Base-by-base conservation (phyloP, 345 rosid genomes). In the Eucalyptus melliodora region DNA sequence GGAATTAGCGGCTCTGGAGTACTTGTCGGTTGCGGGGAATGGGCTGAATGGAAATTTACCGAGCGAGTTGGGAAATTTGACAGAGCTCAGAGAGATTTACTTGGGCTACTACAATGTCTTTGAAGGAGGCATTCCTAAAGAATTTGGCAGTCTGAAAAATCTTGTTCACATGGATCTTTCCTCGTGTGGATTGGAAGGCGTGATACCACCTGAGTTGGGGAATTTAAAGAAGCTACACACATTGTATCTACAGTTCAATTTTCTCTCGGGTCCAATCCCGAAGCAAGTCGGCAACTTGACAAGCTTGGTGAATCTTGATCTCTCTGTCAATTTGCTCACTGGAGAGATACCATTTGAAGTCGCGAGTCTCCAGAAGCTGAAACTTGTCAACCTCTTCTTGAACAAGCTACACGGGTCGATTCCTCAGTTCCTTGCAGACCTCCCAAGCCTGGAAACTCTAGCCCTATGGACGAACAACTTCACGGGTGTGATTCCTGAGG, bases 401-500 rank as follows among this genome's bases (percentile, higher is more conserved):
- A 96, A 96, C 92, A 93, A 90, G 86, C 86, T 96, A 77, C 96
- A 96, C 26, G 97, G 97, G 4, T 92, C 94, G 16, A 94, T 95
- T 87, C 97, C 97, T 42, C 93, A 83, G 69, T 94, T 89, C 88
- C 69, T 95, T 4, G 93, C 96, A 0, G 95, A 93, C 86, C 91
- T 96, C 83, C 95, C 96, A 3, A 90, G 91, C 55, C 65, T 96
- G 86, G 93, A 94, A 65, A 91, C 92, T 53, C 92, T 96, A 77
- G 93, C 86, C 56, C 93, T 96, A 9, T 96, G 97, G 97, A 89
- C 85, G 87, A 96, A 96, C 92, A 96, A 96, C 90, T 93, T 96
- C 92, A 96, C 96, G 1, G 97, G 97, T 16, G 87, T 89, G 59
- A 95, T 96, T 65, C 97, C 97, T 11, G 87, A 90, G 51, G 93